phyloP scores from a whole-genome alignment of 2,329 filamentous ascomycete species.

The Pseudocercospora macadamiae region DNA sequence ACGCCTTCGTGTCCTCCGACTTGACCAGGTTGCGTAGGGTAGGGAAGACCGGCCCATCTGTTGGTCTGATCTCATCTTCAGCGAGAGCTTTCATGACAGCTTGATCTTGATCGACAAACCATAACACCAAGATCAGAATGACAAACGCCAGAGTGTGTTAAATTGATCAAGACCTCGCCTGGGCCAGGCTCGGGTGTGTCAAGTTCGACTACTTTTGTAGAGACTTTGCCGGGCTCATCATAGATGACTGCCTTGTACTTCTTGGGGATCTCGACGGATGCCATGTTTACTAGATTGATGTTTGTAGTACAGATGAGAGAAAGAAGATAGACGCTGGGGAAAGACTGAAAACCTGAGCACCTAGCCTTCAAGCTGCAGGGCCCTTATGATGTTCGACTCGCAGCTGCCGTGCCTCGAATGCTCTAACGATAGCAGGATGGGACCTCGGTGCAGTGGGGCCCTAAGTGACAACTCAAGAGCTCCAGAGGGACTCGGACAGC shows the following conservation, averaged over 20 bases:
- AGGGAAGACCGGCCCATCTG: constrained; percentile 59
- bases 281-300: not conserved
- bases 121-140: constrained; percentile 64
- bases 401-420: not conserved
- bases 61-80: constrained; percentile 64
- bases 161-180: constrained; percentile 54
- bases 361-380: not conserved
- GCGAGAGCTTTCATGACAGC: constrained; percentile 67
- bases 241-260: not conserved
- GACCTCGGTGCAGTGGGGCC: constrained; percentile 7
- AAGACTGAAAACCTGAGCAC: not conserved
- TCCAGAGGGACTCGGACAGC: constrained; percentile 11
- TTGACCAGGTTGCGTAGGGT: constrained; percentile 62
- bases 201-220: not conserved
- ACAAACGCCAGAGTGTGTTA: constrained; percentile 66
- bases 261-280: constrained; percentile 47
- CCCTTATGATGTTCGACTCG: not conserved
- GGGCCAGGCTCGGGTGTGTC: constrained; percentile 42
- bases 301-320: not conserved
- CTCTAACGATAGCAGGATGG: not conserved
- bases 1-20: constrained; percentile 73
- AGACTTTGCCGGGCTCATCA: not conserved
- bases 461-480: not conserved
- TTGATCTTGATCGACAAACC: constrained; percentile 65
- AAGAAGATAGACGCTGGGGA: not conserved